Conservation (phyloP, 2,329 filamentous ascomycete genomes). For the Fusarium sterilihyphosum region DNA sequence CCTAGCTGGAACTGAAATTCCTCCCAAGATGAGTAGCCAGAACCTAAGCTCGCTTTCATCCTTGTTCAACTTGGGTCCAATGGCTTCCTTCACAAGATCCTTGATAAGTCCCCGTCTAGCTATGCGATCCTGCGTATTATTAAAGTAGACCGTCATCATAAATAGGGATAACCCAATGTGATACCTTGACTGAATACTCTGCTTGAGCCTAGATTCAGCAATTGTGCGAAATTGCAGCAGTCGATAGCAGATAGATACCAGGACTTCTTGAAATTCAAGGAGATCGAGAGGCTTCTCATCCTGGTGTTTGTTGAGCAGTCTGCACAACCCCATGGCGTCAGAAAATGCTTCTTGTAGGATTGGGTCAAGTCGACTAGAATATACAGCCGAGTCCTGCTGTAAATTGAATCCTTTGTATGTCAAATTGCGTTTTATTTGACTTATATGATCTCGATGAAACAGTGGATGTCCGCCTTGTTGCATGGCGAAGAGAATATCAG, state of each 20-base stretch:
- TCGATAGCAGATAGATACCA: background rate
- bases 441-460: background rate
- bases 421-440: fast-evolving
- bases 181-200: background rate
- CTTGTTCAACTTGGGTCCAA: fast-evolving
- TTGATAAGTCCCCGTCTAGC: background rate
- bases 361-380: fast-evolving
- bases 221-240: background rate
- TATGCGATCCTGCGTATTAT: background rate
- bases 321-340: background rate
- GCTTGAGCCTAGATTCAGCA: fast-evolving
- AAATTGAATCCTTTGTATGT: background rate
- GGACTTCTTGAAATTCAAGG: background rate
- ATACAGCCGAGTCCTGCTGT: fast-evolving
- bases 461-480: background rate
- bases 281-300: background rate
- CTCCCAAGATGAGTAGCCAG: background rate
- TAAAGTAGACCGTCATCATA: background rate
- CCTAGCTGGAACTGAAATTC: background rate
- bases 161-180: background rate
- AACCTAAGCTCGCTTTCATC: background rate
- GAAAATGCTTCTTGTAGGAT: background rate
- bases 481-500: constrained; percentile 6
- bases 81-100: background rate
- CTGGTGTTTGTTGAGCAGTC: background rate